These are phyloP conservation scores for Meira nashicola DNA, from an alignment of 1,284 basidiomycete genomes.

Conservation along the genomic window DNA sequence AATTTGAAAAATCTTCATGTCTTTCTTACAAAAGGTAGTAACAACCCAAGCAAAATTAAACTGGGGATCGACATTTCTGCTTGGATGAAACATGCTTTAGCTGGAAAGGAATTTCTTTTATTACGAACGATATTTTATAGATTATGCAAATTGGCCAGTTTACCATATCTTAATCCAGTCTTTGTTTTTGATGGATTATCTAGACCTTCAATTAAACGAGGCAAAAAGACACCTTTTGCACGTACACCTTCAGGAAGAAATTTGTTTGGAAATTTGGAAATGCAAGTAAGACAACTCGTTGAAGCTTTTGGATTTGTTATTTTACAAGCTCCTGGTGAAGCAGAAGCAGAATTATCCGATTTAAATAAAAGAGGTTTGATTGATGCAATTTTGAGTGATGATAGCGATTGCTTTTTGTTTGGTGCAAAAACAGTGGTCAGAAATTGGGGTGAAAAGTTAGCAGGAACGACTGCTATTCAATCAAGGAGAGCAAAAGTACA, in stretches of 20 bases:
- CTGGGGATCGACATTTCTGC: constrained; percentile 50
- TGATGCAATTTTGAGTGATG: constrained; percentile 86
- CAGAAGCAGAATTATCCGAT: constrained; percentile 89
- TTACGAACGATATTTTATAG: constrained; percentile 58
- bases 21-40: neutral
- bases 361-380: constrained; percentile 74
- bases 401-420: constrained; percentile 86
- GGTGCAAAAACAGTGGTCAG: constrained; percentile 76
- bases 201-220: constrained; percentile 75
- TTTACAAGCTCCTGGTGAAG: constrained; percentile 79
- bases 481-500: neutral
- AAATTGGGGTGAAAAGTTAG: constrained; percentile 57
- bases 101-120: constrained; percentile 56
- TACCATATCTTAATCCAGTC: constrained; percentile 74
- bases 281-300: constrained; percentile 61
- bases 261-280: constrained; percentile 10
- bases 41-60: neutral
- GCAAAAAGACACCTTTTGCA: constrained; percentile 35
- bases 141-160: constrained; percentile 65
- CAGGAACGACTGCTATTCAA: neutral
- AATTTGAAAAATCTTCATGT: no score
- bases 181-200: constrained; percentile 92
- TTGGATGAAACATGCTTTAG: constrained; percentile 57
- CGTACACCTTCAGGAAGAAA: constrained; percentile 3
- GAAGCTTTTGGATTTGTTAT: constrained; percentile 74